Base-by-base conservation (phyloP, 352 stramenopile genomes). In the Globisporangium takayamanum region DNA sequence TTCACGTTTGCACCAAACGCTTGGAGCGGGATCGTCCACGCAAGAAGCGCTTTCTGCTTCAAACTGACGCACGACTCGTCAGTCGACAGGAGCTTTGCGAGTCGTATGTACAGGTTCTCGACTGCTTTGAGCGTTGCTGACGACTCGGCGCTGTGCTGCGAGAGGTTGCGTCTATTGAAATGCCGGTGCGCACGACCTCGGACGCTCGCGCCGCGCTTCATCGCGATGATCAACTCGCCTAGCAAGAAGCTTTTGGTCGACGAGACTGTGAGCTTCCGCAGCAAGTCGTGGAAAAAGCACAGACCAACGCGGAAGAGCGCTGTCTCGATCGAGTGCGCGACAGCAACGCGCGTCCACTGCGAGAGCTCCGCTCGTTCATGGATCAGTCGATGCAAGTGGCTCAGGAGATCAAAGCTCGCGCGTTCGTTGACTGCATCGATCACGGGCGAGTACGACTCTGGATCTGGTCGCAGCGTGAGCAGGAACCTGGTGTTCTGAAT, bases 81-180 rank as follows among this genome's bases (percentile, higher is more conserved):
- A 48, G 68, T 77, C 11, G 76, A 65, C 12, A 83, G 45, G 44
- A 84, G 52, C 16, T 74, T 69, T 18, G 73, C 60, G 22, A 80
- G 42, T 16, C 73, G 72, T 42, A 87, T 59, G 53, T 76, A 87
- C 16, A 87, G 60, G 53, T 84, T 87, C 49, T 87, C 76, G n/a
- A 84, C 57, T 5, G 68, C 48, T 51, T 73, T 65, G 12, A 48
- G 51, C 10, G 50, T 55, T 11, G n/a, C 33, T 16, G 50, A 20
- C 2, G 20, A 6, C 5, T 16, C n/a, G 11, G 1, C 14, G 28
- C 10, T 7, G 50, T 16, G 7, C 15, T 51, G 18, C 30, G 14
- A 16, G 28, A 45, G 12, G 16, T 16, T 54, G 28, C 14, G 5
- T 6, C 10, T 2, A 2, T 3, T 55, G 15, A 2, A 5, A 3